Conservation (phyloP, 176 grass and related monocot genomes). For the Alopecurus myosuroides region DNA sequence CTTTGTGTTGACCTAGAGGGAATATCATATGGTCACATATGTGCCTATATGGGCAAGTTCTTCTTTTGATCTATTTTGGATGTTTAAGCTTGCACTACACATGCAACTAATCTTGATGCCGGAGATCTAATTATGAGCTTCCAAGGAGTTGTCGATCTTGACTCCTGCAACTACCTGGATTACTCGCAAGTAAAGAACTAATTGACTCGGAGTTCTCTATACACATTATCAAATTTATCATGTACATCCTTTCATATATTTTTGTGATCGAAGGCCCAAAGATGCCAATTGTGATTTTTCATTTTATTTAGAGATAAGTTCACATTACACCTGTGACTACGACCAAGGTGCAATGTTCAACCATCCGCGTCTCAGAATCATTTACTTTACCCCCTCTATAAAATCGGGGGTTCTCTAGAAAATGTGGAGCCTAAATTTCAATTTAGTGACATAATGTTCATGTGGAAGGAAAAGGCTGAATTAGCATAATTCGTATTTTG, state of each 20-base stretch:
- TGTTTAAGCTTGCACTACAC: not conserved
- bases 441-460: not conserved
- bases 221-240: not conserved
- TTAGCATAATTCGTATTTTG: not conserved
- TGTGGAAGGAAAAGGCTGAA: not conserved
- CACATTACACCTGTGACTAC: not conserved
- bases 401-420: not conserved
- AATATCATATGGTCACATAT: not conserved
- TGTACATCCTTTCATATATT: not conserved
- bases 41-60: not conserved
- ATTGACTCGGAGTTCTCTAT: not conserved
- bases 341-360: not conserved
- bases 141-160: not conserved
- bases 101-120: not conserved
- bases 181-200: not conserved
- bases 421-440: not conserved
- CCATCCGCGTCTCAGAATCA: not conserved
- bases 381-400: not conserved
- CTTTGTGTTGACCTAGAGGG: slow-evolving; percentile 1
- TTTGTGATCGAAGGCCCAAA: not conserved
- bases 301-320: not conserved
- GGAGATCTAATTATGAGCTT: not conserved
- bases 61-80: not conserved
- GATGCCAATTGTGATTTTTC: not conserved
- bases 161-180: not conserved